Conservation (phyloP, 257 asterid species). For the Jacaranda copaia region DNA sequence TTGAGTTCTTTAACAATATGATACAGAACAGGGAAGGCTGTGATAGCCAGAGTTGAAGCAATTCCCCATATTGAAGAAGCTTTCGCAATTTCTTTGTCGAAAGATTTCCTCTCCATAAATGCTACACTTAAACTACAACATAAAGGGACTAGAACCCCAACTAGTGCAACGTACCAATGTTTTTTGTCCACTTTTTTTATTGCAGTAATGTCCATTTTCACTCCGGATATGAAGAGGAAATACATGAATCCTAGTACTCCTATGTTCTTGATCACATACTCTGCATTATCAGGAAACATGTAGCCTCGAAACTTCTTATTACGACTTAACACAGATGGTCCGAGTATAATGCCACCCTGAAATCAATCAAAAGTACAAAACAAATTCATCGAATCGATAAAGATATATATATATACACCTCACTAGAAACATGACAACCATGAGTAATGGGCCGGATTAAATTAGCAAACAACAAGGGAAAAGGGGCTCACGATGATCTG, state of each 20-base stretch:
- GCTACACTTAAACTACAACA: slow-evolving; percentile 41
- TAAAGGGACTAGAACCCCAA: slow-evolving; percentile 49
- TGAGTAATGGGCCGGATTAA: too few relatives aligned
- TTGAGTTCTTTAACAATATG: slow-evolving; percentile 72
- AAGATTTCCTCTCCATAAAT: slow-evolving; percentile 35
- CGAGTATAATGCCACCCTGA: slow-evolving; percentile 83
- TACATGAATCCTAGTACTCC: slow-evolving; percentile 80
- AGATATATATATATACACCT: too few relatives aligned
- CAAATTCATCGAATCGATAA: too few relatives aligned
- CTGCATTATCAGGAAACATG: slow-evolving; percentile 56
- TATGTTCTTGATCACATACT: slow-evolving; percentile 52
- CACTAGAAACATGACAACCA: neutral
- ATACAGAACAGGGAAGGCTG: slow-evolving; percentile 75
- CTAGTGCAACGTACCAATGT: slow-evolving; percentile 60
- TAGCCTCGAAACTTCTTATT: slow-evolving; percentile 46
- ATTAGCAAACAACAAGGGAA: neutral
- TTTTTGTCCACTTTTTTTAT: slow-evolving; percentile 49
- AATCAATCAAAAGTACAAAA: neutral
- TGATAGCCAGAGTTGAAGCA: slow-evolving; percentile 51
- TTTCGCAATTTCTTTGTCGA: slow-evolving; percentile 43
- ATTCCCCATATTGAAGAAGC: slow-evolving; percentile 62
- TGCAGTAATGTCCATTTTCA: slow-evolving; percentile 57
- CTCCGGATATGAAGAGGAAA: slow-evolving; percentile 76
- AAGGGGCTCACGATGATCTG: slow-evolving; percentile 70
- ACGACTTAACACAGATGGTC: slow-evolving; percentile 71